These are phyloP conservation scores for Pleochaeta shiraiana DNA, from an alignment of 2,329 filamentous ascomycete species.

Conservation along the genomic window DNA sequence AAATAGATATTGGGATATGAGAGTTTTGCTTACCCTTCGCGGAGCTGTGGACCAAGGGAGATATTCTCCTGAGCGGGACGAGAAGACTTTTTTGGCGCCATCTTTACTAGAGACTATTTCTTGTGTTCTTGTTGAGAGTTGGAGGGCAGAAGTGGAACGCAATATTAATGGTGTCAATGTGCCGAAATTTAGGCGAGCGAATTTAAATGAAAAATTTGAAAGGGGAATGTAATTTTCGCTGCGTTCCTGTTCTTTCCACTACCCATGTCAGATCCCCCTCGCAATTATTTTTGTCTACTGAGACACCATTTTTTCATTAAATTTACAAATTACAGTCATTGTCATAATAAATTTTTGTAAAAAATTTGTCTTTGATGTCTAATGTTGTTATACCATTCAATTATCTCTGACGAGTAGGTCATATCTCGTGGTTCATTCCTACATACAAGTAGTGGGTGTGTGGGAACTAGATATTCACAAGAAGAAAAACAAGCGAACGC, in stretches of 20 bases:
- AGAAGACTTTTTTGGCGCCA: slow-evolving; percentile 86
- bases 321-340: too few relatives aligned
- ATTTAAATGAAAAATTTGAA: too few relatives aligned
- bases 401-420: too few relatives aligned
- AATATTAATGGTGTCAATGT: not conserved
- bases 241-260: too few relatives aligned
- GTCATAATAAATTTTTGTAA: too few relatives aligned
- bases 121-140: slow-evolving; percentile 21
- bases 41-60: slow-evolving; percentile 88
- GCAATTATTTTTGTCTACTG: too few relatives aligned
- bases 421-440: not conserved
- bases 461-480: not conserved
- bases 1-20: not conserved
- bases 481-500: not conserved
- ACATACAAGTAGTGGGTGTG: not conserved
- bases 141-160: not conserved
- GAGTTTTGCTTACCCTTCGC: slow-evolving; percentile 47
- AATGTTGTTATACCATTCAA: too few relatives aligned
- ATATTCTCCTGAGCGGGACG: slow-evolving; percentile 90
- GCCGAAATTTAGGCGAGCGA: slow-evolving; percentile 1
- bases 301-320: too few relatives aligned
- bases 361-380: too few relatives aligned
- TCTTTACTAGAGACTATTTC: too few relatives aligned
- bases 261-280: too few relatives aligned
- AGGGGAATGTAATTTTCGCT: too few relatives aligned